A percentile compares a stretch with the other conserved stretches of the same genome.
These are phyloP conservation scores for Corymbia maculata DNA, from an alignment of 345 rosid genomes.

Conservation along the genomic window DNA sequence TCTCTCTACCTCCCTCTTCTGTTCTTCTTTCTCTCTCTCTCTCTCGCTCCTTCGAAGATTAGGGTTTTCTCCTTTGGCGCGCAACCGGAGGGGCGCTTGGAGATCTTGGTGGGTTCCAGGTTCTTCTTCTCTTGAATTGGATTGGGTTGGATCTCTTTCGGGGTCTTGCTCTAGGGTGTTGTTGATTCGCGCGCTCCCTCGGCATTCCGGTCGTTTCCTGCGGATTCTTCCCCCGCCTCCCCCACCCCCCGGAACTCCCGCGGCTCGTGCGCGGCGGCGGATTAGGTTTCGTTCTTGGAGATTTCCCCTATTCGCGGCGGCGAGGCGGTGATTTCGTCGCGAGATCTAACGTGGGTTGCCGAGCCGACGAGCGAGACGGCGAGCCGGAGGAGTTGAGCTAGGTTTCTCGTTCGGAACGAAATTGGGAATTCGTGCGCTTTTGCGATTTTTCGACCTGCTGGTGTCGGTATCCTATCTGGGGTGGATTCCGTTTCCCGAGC, in stretches of 20 bases:
- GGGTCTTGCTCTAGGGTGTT: not conserved
- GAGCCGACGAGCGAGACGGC: not conserved
- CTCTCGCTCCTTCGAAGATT: not conserved
- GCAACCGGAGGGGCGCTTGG: slow-evolving; percentile 7
- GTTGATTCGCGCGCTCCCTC: not conserved
- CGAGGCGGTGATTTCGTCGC: not conserved
- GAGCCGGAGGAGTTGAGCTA: not conserved
- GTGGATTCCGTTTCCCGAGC: not conserved
- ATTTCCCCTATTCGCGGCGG: not conserved
- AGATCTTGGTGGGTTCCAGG: slow-evolving; percentile 13
- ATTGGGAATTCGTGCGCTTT: not conserved
- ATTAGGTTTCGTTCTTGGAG: not conserved
- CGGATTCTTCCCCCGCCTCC: too few species aligned
- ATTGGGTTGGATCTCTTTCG: not conserved
- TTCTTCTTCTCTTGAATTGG: slow-evolving; percentile 3
- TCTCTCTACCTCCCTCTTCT: not conserved
- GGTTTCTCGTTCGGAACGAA: not conserved
- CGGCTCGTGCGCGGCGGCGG: not conserved
- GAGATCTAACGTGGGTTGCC: not conserved
- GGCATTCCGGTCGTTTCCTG: not conserved
- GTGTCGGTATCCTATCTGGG: not conserved
- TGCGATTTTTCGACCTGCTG: not conserved
- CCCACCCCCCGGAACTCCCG: not conserved
- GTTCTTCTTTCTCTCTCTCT: not conserved
- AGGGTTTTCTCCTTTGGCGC: slow-evolving; percentile 8